These are phyloP conservation scores for Colletotrichum tanaceti DNA, from an alignment of 2,329 filamentous ascomycete genomes.

Conservation along the genomic window DNA sequence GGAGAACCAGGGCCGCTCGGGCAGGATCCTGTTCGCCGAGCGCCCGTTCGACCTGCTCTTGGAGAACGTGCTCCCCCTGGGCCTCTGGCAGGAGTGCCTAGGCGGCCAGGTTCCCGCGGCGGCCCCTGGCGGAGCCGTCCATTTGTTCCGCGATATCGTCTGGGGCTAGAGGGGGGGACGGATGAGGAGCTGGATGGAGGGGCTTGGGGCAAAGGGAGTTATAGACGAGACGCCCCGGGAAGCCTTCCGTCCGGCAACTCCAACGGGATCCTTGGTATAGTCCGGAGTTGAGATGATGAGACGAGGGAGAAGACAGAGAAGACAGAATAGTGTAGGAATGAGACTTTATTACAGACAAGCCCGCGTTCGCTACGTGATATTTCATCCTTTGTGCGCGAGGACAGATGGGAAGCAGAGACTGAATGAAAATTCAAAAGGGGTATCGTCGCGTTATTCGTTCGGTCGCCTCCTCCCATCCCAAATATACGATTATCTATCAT, in stretches of 20 bases:
- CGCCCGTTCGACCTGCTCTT: background rate
- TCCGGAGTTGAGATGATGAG: no score
- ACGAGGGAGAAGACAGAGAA: no score
- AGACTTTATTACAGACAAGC: no score
- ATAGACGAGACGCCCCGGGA: no score
- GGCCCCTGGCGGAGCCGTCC: background rate
- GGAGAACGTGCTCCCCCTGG: background rate
- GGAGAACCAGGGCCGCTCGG: background rate
- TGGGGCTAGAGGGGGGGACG: background rate
- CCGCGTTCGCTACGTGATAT: no score
- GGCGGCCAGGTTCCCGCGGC: background rate
- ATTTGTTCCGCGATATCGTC: background rate
- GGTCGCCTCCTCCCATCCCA: background rate
- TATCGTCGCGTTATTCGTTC: slow-evolving; percentile 4
- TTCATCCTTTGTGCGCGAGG: no score
- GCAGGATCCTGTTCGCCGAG: background rate
- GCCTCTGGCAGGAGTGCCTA: background rate
- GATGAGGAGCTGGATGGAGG: no score
- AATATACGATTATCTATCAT: background rate
- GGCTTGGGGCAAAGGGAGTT: no score
- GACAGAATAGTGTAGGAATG: no score
- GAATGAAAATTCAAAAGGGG: background rate
- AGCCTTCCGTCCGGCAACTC: no score
- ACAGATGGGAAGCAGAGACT: no score
- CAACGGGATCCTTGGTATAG: no score